These are phyloP conservation scores for Malus hybrid DNA, from an alignment of 331 rosid species.

Conservation along the genomic window DNA sequence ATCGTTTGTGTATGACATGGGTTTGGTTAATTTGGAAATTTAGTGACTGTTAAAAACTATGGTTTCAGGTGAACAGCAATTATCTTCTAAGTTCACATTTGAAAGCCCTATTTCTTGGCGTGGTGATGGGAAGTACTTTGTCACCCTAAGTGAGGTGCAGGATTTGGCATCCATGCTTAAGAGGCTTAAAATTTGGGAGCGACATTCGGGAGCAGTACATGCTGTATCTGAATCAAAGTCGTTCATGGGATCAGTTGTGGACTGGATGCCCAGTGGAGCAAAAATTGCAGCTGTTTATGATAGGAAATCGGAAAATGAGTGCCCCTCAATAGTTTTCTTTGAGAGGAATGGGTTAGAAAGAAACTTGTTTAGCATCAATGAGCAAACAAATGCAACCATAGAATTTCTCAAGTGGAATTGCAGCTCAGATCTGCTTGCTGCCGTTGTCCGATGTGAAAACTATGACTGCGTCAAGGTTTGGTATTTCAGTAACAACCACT, in stretches of 20 bases:
- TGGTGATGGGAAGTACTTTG: slow-evolving; percentile 93
- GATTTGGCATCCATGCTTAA: slow-evolving; percentile 30
- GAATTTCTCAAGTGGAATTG: slow-evolving; percentile 83
- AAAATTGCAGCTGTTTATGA: slow-evolving; percentile 82
- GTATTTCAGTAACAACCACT: slow-evolving; percentile 83
- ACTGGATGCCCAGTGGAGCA: slow-evolving; percentile 98
- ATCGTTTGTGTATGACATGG: not conserved
- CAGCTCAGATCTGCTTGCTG: slow-evolving; percentile 94
- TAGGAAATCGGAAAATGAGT: slow-evolving; percentile 44
- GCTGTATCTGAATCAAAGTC: slow-evolving; percentile 62
- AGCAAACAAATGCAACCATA: slow-evolving; percentile 39
- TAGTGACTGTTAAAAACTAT: not conserved
- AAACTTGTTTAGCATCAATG: slow-evolving; percentile 59
- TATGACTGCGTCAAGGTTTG: slow-evolving; percentile 74
- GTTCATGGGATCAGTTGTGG: slow-evolving; percentile 60
- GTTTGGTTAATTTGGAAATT: not conserved
- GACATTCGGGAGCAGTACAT: slow-evolving; percentile 64
- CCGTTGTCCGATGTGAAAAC: slow-evolving; percentile 56
- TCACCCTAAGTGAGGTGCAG: slow-evolving; percentile 34
- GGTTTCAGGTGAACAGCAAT: slow-evolving; percentile 50
- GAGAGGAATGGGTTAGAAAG: slow-evolving; percentile 96
- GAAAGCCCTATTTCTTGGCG: slow-evolving; percentile 68
- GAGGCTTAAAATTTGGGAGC: slow-evolving; percentile 81
- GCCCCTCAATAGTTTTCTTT: slow-evolving; percentile 64
- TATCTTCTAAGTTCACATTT: not conserved